Conservation (phyloP, 768 basidiomycete species). For the Flagelloscypha sp. region DNA sequence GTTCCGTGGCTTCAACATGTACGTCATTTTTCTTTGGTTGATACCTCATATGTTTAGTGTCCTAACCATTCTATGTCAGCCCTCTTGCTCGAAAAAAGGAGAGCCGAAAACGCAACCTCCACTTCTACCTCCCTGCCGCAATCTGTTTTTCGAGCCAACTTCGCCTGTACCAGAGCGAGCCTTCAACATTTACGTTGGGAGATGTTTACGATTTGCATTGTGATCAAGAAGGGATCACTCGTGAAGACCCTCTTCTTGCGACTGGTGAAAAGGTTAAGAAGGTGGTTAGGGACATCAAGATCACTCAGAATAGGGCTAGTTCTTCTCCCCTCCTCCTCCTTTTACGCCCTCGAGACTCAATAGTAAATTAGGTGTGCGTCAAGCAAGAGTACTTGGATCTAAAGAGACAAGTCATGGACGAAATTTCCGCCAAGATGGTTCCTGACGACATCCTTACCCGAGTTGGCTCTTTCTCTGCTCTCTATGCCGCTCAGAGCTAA, state of each 20-base stretch:
- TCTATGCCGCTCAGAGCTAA: not conserved
- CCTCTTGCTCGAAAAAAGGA: slow-evolving; percentile 85
- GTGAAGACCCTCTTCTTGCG: slow-evolving; percentile 83
- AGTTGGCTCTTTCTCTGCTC: slow-evolving; percentile 37
- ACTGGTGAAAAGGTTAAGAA: slow-evolving; percentile 79
- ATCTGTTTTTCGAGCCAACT: slow-evolving; percentile 77
- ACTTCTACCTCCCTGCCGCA: slow-evolving; percentile 85
- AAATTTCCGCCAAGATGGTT: slow-evolving; percentile 78
- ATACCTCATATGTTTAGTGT: slow-evolving; percentile 3
- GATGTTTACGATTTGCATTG: slow-evolving; percentile 94
- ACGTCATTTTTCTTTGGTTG: slow-evolving; percentile 14
- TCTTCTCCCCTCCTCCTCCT: not conserved
- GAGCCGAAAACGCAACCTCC: slow-evolving; percentile 81
- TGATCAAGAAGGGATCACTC: slow-evolving; percentile 58
- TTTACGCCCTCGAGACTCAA: slow-evolving; percentile 2
- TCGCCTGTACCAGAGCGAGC: slow-evolving; percentile 84
- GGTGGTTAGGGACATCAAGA: slow-evolving; percentile 51
- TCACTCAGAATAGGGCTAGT: slow-evolving; percentile 33
- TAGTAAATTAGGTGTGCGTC: slow-evolving; percentile 32
- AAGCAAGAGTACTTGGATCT: slow-evolving; percentile 61
- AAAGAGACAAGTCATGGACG: slow-evolving; percentile 83
- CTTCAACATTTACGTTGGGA: slow-evolving; percentile 82
- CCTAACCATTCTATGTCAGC: slow-evolving; percentile 29
- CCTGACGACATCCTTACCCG: slow-evolving; percentile 82
- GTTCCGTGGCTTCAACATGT: slow-evolving; percentile 94